Evolutionary conservation across 2,329 filamentous ascomycete genomes (phyloP), one percentile per base, ranked within the genome.

Genomic region (Chaetomium sp.): DNA sequence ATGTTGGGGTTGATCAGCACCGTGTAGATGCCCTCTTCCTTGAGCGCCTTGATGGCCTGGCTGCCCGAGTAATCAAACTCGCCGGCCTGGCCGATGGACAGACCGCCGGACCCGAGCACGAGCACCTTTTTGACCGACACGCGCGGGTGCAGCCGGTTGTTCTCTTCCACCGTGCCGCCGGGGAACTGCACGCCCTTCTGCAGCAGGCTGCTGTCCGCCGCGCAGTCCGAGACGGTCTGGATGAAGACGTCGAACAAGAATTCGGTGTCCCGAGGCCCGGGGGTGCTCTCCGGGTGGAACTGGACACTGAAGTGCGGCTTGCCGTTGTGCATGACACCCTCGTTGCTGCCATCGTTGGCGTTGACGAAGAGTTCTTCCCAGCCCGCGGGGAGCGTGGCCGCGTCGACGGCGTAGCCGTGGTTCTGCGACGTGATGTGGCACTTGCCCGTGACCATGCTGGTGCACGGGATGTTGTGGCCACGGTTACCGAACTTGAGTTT

Each of bases 401-500:
- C 79, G 70, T 97, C 90, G 43, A 99, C 94, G 8, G 91, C 94
- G 67, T 86, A 99, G 71, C 94, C 94, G 72, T 99, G 94, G 73
- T 99, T 99, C 74, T 99, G 94, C 8, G 94, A 97, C 42, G 94
- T 99, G 70, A 99, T 99, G 75, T 99, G 92, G 72, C 94, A 99
- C 75, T 91, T 91, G 65, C 94, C 94, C 45, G 92, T 95, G 63
- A 97, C 79, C 81, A 96, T 82, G 75, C 88, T 96, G 9, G 92
- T 97, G 79, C 91, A 96, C 45, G 94, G 94, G 67, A 99, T 97
- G 76, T 99, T 99, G 79, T 95, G 90, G 44, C 92, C 94, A 67
- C 94, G 89, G 77, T 99, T 99, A 76, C 94, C 94, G 68, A 96
- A 99, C 80, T 97, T 97, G 90, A 99, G 95, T 80, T 99, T 99